Evolutionary conservation across 257 asterid species (phyloP).

Genomic region (Nicotiana noctiflora): DNA sequence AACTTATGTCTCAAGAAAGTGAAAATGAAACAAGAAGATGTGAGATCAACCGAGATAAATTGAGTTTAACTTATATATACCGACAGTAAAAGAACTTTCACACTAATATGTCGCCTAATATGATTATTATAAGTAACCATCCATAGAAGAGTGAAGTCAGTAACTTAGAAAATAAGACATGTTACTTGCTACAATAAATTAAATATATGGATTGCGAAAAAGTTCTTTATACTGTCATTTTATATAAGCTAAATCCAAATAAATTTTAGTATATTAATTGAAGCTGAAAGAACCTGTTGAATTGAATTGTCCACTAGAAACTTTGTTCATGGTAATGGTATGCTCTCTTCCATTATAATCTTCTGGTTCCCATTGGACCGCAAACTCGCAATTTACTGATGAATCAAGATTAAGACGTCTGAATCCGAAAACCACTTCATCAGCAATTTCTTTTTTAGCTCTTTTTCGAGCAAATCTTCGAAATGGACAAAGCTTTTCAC

Average conservation of each 20-base stretch:
- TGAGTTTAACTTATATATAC: not conserved
- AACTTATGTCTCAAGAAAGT: not conserved
- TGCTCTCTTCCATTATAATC: not conserved
- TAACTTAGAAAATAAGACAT: not conserved
- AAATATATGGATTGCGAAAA: not conserved
- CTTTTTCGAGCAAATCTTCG: slow-evolving; percentile 34
- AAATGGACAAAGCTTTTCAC: slow-evolving; percentile 55
- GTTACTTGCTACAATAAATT: not conserved
- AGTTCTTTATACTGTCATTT: not conserved
- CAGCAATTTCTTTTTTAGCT: slow-evolving; percentile 9
- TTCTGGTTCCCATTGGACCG: slow-evolving; percentile 9
- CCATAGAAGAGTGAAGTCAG: not conserved
- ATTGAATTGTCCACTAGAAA: not conserved
- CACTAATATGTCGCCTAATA: not conserved
- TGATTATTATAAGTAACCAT: not conserved
- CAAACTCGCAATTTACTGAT: slow-evolving; percentile 6
- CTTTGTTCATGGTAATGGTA: slow-evolving; percentile 6
- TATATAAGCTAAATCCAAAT: not conserved
- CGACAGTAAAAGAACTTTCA: too few relatives aligned
- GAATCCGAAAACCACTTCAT: slow-evolving; percentile 9
- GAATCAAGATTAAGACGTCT: slow-evolving; percentile 8
- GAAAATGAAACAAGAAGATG: not conserved
- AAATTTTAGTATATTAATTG: not conserved
- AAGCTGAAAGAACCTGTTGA: slow-evolving; percentile 29
- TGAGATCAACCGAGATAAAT: not conserved